phyloP scores from a whole-genome alignment of 768 basidiomycete genomes.

The Mycena galopus region DNA sequence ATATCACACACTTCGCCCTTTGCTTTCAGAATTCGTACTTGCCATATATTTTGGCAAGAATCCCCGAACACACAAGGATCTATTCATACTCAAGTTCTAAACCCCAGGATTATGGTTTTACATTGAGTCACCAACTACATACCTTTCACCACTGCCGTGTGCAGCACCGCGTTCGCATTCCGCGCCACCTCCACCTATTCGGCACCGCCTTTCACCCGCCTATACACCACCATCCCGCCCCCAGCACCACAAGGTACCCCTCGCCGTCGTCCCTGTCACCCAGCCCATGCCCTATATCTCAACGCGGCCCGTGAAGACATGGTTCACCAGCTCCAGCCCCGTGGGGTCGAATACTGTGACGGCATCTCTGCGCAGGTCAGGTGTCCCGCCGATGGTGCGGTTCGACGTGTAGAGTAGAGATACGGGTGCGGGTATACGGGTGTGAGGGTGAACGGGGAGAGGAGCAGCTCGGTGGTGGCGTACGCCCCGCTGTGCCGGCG shows the following conservation, averaged over 20 bases:
- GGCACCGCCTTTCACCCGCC: constrained; percentile 64
- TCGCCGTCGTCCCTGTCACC: constrained; percentile 62
- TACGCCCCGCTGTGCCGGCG: constrained; percentile 55
- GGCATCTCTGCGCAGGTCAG: constrained; percentile 67
- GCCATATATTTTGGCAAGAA: too few relatives aligned
- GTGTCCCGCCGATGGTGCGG: constrained; percentile 67
- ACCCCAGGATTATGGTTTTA: too few relatives aligned
- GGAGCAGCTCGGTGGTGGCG: constrained; percentile 74
- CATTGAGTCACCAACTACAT: too few relatives aligned
- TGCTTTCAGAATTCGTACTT: too few relatives aligned
- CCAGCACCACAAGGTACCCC: constrained; percentile 67
- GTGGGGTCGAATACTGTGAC: constrained; percentile 72
- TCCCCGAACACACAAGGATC: too few relatives aligned
- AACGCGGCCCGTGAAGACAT: constrained; percentile 73
- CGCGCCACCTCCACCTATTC: constrained; percentile 64
- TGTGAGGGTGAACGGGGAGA: constrained; percentile 64
- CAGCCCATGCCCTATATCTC: constrained; percentile 78
- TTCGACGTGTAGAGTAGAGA: constrained; percentile 80
- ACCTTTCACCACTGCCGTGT: too few relatives aligned
- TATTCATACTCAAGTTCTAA: too few relatives aligned
- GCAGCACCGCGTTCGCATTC: constrained; percentile 63
- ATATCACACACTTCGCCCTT: too few relatives aligned
- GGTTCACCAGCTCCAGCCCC: constrained; percentile 51
- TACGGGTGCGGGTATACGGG: constrained; percentile 62
- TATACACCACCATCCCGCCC: constrained; percentile 68